Evolutionary conservation across 2,329 filamentous ascomycete species (phyloP), one percentile per base, ranked within the genome.

Genomic region (Xylaria sp.): DNA sequence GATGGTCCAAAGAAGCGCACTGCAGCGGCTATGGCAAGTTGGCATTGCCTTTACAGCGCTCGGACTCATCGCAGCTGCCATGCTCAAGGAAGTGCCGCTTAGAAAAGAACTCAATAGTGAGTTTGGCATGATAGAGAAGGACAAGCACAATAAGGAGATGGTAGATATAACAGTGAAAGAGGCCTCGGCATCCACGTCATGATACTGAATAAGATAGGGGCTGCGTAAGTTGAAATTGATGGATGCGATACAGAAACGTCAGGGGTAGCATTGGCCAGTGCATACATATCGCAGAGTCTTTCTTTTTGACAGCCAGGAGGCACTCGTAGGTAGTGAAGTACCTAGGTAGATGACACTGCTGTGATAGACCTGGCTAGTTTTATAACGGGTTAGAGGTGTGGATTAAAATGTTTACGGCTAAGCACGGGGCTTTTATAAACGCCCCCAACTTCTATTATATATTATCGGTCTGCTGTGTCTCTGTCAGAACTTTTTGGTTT

Each of bases 121-220:
- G 23, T 56, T 38, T 40, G 53, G 53, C 9, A 38, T 56, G 40
- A 19, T 13, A 7, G 53, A 55, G 21, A 38, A 47, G 46, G 35
- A 5, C n/a, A 38, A 38, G 35, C 35, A 4, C 4, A 17, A 38
- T 11, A n/a, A 2, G 15, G n/a, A 38, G 15, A 6, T 17, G 15
- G 35, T 5, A 17, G 35, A 17, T 15, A 17, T n/a, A n/a, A 38
- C 15, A n/a, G 35, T n/a, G 13, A 38, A 38, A 6, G 35, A 38
- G 35, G 5, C 17, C 35, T n/a, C 35, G 9, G 35, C 35, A 11
- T 15, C 35, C 35, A 38, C 3, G 3, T n/a, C 9, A 5, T 38
- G 35, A 38, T 17, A 4, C 15, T 3, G 35, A 38, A 38, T 17
- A 38, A 38, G 35, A 17, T 6, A 17, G 3, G 35, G 15, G 35